Base-by-base conservation (phyloP, 441 rosid genomes). In the Populus hybrid region DNA sequence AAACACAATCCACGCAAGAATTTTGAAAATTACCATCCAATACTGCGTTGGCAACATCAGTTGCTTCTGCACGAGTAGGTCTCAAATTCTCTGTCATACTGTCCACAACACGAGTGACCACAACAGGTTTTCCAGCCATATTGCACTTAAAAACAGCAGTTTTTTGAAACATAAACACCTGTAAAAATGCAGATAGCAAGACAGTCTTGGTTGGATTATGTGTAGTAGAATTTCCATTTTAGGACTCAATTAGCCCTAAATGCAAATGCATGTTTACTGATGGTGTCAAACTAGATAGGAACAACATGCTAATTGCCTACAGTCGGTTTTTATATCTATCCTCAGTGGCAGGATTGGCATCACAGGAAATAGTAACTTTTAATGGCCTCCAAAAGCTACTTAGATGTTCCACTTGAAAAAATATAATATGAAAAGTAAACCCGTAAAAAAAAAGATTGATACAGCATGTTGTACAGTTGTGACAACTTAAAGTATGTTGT, bases 61-160 rank as follows among this genome's bases (percentile, higher is more conserved):
- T 93, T 46, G 98, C 98, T 84, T 94, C 97, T 3, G 98, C 98
- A 78, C 98, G 97, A 81, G 98, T 94, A 72, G 97, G 98, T 76
- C 98, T 87, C 82, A 94, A 84, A 84, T 94, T 94, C 79, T 89
- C 97, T 67, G 97, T 93, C 98, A 94, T 94, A 85, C 97, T 93
- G 89, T 94, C 98, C 71, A 93, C 97, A 77, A 94, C 98, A 79
- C 97, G 97, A 50, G 97, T 94, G 69, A 94, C 87, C 53, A 94
- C 98, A 0, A 97, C 98, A 73, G 97, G 98, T 86, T 94, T 94
- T 81, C 99, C 97, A 36, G 95, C 97, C 99, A 94, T 92, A 87
- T 93, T 94, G 85, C 98, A 94, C 84, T 93, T 93, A 85, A 87
- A 92, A 71, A 94, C 89, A 72, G 97, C 99, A 16, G 97, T 94